Evolutionary conservation across 192 early-diverging fungal species (phyloP).

Genomic region (Backusella macrospora): DNA sequence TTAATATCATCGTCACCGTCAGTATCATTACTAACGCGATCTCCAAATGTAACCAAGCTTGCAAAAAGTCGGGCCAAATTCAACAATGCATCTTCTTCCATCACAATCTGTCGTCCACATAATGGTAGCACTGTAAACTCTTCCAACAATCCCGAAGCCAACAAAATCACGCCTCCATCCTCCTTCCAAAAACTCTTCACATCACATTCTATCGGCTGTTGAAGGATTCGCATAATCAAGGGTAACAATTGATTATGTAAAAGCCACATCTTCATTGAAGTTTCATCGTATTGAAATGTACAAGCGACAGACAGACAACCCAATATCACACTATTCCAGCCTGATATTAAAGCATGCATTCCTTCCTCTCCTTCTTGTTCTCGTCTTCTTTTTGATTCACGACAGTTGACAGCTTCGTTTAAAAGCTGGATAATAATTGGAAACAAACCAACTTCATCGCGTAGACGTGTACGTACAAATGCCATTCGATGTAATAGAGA

Average conservation of each 20-base stretch:
- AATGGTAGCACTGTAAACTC: background rate
- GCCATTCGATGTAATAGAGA: background rate
- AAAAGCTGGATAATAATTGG: slow-evolving; percentile 7
- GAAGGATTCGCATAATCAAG: background rate
- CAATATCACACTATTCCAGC: background rate
- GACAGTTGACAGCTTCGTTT: background rate
- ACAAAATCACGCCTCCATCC: background rate
- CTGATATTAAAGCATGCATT: too few relatives aligned
- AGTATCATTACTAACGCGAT: background rate
- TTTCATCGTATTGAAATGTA: slow-evolving; percentile 13
- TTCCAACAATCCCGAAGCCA: background rate
- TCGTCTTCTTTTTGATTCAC: background rate
- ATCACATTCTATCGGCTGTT: too few relatives aligned
- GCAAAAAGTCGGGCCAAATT: background rate
- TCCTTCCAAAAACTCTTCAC: background rate
- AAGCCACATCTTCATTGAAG: slow-evolving; percentile 8
- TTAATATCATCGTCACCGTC: background rate
- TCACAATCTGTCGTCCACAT: background rate
- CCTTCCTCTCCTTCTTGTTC: background rate
- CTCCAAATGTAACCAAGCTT: background rate
- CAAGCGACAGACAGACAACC: background rate
- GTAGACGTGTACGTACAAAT: slow-evolving; percentile 10
- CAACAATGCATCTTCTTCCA: background rate
- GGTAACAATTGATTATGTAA: background rate
- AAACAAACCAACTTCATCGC: slow-evolving; percentile 9